A percentile compares a stretch with the other conserved stretches of the same genome.
These are phyloP conservation scores for Leucocoprinus birnbaumii DNA, from an alignment of 768 basidiomycete genomes.

Conservation along the genomic window DNA sequence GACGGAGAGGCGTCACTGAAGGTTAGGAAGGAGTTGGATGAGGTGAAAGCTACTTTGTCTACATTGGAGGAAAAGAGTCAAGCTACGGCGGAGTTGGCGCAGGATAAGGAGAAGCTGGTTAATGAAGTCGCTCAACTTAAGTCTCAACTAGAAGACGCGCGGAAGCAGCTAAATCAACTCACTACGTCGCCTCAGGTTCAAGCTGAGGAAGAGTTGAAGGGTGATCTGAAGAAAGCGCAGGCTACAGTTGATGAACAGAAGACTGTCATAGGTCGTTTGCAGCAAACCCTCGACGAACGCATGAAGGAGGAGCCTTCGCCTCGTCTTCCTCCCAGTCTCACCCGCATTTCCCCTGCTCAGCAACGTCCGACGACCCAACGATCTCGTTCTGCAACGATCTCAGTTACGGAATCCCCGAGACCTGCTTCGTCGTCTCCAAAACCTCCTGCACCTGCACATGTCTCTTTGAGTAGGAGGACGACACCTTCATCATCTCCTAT, in stretches of 20 bases:
- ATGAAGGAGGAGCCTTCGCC: slow-evolving; percentile 1
- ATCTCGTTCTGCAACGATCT: background rate
- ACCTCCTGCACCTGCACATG: background rate
- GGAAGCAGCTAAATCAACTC: background rate
- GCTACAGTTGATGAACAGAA: slow-evolving; percentile 1
- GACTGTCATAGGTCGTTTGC: slow-evolving; percentile 2
- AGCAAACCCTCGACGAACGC: background rate
- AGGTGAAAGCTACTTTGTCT: background rate
- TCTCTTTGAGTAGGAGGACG: background rate
- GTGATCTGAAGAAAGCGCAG: background rate
- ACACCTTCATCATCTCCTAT: background rate
- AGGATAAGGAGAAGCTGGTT: slow-evolving; percentile 1
- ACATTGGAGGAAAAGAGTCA: slow-evolving; percentile 1
- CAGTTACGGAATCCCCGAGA: background rate
- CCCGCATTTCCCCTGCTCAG: background rate
- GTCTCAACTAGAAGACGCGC: background rate
- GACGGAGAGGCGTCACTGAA: background rate
- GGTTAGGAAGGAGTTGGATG: background rate
- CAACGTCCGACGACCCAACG: background rate
- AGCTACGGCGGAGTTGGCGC: background rate
- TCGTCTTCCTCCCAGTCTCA: background rate
- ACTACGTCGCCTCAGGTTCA: background rate
- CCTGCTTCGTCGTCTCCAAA: background rate
- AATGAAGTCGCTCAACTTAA: background rate
- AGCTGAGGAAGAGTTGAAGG: background rate